These are phyloP conservation scores for Flaveria brownii DNA, from an alignment of 129 eudicot genomes.

Conservation along the genomic window DNA sequence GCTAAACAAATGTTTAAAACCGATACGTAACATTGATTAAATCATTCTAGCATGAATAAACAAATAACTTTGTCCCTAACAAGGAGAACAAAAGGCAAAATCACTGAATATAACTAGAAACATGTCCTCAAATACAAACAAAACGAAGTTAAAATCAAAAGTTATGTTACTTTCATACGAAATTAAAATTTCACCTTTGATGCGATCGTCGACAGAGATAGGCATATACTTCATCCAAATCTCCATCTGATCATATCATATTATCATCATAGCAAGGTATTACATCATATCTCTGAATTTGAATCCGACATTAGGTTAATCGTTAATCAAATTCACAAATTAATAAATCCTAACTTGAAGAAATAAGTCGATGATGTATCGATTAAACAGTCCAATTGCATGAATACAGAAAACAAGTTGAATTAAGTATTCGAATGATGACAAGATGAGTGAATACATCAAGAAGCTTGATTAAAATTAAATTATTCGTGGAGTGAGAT, in stretches of 20 bases:
- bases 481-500: conserved; percentile 4
- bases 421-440: conserved; percentile 15
- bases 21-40: not conserved
- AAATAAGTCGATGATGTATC: not conserved
- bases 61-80: conserved; percentile 17
- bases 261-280: not conserved
- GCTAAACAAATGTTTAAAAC: conserved; percentile 9
- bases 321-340: not conserved
- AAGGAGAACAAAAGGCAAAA: conserved; percentile 17
- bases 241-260: not conserved
- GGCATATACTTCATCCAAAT: conserved; percentile 9
- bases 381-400: not conserved
- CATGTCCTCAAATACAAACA: conserved; percentile 33
- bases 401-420: conserved; percentile 2
- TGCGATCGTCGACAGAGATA: conserved; percentile 13
- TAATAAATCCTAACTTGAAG: not conserved
- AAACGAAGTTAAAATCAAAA: conserved; percentile 19
- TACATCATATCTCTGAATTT: not conserved
- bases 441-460: conserved; percentile 21
- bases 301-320: not conserved
- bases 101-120: conserved; percentile 23
- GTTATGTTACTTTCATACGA: not conserved
- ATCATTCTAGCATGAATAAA: conserved; percentile 20
- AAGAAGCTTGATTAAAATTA: conserved; percentile 18
- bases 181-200: conserved; percentile 20